Evolutionary conservation across 2,329 filamentous ascomycete genomes (phyloP).

Genomic region (Teratosphaeria nubilosa): DNA sequence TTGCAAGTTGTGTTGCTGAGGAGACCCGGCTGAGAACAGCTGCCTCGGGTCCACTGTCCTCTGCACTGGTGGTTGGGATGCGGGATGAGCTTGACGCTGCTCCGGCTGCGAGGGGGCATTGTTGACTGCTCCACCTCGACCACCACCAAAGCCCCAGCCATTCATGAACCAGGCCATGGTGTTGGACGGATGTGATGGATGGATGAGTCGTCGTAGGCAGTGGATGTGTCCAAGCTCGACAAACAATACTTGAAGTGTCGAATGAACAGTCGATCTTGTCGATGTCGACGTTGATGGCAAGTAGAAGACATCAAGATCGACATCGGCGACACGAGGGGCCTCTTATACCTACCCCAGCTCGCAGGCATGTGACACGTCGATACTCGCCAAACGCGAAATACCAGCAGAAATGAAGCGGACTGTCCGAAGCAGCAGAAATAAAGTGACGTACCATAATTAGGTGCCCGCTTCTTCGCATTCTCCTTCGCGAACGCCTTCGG

Average conservation of each 20-base stretch:
- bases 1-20: background rate
- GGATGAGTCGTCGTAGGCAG: background rate
- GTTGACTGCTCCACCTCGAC: background rate
- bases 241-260: background rate
- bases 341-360: background rate
- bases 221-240: background rate
- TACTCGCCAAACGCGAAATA: background rate
- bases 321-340: background rate
- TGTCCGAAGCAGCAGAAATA: background rate
- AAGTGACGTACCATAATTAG: conserved; percentile 20
- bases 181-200: background rate
- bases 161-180: background rate
- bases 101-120: background rate
- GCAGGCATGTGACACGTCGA: conserved; percentile 1
- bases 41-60: background rate
- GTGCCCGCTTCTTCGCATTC: conserved; percentile 19
- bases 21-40: background rate
- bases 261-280: background rate
- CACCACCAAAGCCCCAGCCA: background rate
- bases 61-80: background rate
- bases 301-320: background rate
- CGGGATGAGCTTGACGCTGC: background rate
- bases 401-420: background rate
- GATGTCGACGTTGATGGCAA: background rate
- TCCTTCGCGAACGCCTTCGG: conserved; percentile 28